Percentiles rank a stretch among this genome's conserved stretches.
Evolutionary conservation across 2,329 filamentous ascomycete genomes (phyloP).

Genomic region (Arthrobotrys conoides): DNA sequence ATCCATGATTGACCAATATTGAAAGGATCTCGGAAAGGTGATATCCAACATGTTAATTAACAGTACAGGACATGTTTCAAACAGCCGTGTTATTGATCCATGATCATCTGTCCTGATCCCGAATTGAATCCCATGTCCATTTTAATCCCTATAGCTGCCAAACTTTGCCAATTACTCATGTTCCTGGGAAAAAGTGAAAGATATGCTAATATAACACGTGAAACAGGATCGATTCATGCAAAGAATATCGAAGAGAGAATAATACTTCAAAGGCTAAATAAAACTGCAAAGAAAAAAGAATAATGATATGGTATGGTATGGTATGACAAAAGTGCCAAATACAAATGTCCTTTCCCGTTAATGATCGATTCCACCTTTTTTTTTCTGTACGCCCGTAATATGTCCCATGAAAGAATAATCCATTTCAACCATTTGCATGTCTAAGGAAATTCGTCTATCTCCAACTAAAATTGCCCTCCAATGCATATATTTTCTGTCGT

Average conservation of each 20-base stretch:
- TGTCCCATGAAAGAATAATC: constrained; percentile 9
- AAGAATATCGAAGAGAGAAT: not conserved
- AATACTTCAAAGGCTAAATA: constrained; percentile 7
- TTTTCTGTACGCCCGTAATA: constrained; percentile 6
- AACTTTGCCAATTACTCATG: not conserved
- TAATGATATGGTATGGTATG: constrained; percentile 3
- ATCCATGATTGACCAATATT: no score
- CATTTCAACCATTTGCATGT: not conserved
- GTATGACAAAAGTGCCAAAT: constrained; percentile 3
- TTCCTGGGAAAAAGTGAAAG: no score
- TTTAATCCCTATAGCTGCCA: not conserved
- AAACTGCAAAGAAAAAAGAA: constrained; percentile 5
- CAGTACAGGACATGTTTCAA: not conserved
- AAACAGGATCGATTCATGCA: not conserved
- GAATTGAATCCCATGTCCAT: not conserved
- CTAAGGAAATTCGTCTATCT: not conserved
- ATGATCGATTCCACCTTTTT: not conserved
- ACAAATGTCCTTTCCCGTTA: not conserved
- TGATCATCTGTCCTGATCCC: not conserved
- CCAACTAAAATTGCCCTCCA: not conserved
- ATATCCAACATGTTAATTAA: no score
- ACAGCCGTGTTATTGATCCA: no score
- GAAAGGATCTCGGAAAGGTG: not conserved
- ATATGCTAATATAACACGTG: not conserved
- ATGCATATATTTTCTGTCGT: no score